Conservation (phyloP, 1,284 basidiomycete species). For the Dichomitus squalens region DNA sequence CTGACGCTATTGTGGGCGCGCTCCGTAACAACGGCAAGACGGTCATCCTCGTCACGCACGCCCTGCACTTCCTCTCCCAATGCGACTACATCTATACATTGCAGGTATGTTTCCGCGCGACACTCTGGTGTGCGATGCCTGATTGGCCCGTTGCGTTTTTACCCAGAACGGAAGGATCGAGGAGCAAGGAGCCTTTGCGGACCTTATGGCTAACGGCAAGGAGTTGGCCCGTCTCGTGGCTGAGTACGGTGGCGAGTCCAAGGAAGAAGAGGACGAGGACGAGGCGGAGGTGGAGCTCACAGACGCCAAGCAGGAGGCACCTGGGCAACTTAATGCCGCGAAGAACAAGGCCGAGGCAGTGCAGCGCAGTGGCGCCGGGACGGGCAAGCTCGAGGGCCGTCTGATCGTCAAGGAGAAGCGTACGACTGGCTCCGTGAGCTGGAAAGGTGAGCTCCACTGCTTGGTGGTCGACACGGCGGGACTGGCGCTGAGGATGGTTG, state of each 20-base stretch:
- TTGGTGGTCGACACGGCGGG: background rate
- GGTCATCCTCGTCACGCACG: conserved; percentile 72
- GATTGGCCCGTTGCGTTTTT: background rate
- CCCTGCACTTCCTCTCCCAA: conserved; percentile 70
- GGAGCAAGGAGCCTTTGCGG: conserved; percentile 66
- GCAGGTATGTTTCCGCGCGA: conserved; percentile 7
- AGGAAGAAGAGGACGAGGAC: conserved; percentile 44
- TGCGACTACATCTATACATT: conserved; percentile 67
- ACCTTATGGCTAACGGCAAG: conserved; percentile 55
- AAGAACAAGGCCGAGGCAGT: conserved; percentile 42
- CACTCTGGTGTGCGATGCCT: background rate
- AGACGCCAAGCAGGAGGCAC: conserved; percentile 24
- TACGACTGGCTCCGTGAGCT: conserved; percentile 66
- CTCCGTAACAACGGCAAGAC: conserved; percentile 64
- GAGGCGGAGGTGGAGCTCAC: conserved; percentile 39
- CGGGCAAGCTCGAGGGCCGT: conserved; percentile 63
- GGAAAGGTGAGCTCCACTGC: conserved; percentile 42
- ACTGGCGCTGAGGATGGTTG: conserved; percentile 3
- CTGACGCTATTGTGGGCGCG: conserved; percentile 60
- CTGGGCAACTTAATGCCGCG: conserved; percentile 37
- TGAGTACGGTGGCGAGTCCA: conserved; percentile 62
- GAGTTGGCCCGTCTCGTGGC: conserved; percentile 63
- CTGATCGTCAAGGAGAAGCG: conserved; percentile 67
- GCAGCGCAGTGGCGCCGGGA: conserved; percentile 51
- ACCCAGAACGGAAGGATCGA: conserved; percentile 53